A percentile compares a stretch with the other conserved stretches of the same genome.
phyloP scores from a whole-genome alignment of 2,329 filamentous ascomycete species.

The Calonectria ilicicola region DNA sequence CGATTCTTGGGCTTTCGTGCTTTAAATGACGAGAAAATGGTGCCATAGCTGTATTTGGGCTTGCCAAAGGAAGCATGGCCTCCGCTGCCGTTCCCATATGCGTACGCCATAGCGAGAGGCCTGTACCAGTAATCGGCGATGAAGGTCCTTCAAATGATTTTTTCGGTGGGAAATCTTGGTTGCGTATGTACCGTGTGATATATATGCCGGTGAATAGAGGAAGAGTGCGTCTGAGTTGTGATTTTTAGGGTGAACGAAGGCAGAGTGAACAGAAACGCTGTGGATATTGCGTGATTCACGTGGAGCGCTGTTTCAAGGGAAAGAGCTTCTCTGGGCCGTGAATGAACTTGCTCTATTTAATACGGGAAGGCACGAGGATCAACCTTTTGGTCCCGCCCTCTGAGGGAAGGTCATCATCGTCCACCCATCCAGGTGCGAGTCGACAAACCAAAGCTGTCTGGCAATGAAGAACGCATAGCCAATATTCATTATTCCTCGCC shows the following conservation, averaged over 20 bases:
- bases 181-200: background rate
- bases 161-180: background rate
- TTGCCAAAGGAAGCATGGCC: background rate
- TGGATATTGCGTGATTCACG: background rate
- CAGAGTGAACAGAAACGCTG: background rate
- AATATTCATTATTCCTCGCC: background rate
- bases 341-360: background rate
- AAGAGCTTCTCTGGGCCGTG: background rate
- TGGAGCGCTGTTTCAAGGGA: background rate
- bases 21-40: background rate
- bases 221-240: background rate
- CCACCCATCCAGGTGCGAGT: no score
- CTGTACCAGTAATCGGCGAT: background rate
- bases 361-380: background rate
- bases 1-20: background rate
- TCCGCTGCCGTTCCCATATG: background rate
- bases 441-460: no score
- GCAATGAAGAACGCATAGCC: background rate
- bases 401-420: no score
- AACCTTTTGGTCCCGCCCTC: background rate
- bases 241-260: background rate
- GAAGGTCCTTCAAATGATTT: background rate
- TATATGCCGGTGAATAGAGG: background rate
- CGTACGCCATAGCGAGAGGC: background rate
- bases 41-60: conserved; percentile 9